phyloP scores from a whole-genome alignment of 164 flowering plant genomes.

The Houttuynia cordata region DNA sequence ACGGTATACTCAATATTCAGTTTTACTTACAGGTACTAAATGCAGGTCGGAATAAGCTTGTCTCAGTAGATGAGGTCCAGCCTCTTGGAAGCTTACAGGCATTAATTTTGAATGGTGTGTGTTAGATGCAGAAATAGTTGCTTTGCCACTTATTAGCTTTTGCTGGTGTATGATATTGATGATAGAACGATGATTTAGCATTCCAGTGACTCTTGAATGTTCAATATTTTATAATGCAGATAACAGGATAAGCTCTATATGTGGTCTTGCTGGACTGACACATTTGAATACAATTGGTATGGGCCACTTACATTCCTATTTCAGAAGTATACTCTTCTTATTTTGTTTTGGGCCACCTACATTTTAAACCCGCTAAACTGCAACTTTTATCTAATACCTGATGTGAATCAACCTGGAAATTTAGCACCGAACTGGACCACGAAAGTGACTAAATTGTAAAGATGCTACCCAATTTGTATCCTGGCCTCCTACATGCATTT shows the following conservation, averaged over 20 bases:
- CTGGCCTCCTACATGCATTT: too few relatives aligned
- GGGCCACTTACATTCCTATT: slow-evolving; percentile 1
- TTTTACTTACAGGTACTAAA: slow-evolving; percentile 49
- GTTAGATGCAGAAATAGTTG: background rate
- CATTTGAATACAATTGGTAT: slow-evolving; percentile 79
- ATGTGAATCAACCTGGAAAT: too few relatives aligned
- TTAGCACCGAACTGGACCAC: too few relatives aligned
- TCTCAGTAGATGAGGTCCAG: slow-evolving; percentile 55
- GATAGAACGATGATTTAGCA: too few relatives aligned
- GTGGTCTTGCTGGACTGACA: slow-evolving; percentile 53
- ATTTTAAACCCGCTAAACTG: too few relatives aligned
- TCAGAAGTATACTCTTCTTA: too few relatives aligned
- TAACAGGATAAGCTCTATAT: slow-evolving; percentile 60
- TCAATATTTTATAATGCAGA: slow-evolving; percentile 27
- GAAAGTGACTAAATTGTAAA: too few relatives aligned
- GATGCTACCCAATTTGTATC: too few relatives aligned
- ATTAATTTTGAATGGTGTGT: slow-evolving; percentile 75
- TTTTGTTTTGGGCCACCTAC: too few relatives aligned
- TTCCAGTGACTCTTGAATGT: too few relatives aligned
- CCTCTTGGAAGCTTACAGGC: slow-evolving; percentile 58
- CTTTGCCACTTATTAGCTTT: background rate
- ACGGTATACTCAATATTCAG: background rate
- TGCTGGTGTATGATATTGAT: too few relatives aligned
- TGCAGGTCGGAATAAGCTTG: slow-evolving; percentile 76
- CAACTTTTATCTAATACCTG: too few relatives aligned